A percentile compares a stretch with the other conserved stretches of the same genome.
phyloP scores from a whole-genome alignment of 2,329 filamentous ascomycete species.

The Westerdykella sp. region DNA sequence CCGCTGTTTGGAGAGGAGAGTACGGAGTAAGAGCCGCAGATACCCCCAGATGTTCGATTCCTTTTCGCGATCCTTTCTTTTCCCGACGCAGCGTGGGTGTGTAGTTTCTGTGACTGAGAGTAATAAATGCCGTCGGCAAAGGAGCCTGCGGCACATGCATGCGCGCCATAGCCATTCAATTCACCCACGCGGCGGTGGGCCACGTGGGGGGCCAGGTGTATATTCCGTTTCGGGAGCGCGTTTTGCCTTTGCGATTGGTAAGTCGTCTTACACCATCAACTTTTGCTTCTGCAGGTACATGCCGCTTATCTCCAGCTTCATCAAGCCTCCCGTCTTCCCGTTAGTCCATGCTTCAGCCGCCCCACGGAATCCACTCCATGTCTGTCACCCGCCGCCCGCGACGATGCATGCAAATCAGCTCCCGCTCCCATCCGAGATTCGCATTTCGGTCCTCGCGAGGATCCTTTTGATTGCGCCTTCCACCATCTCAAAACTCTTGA shows the following conservation, averaged over 20 bases:
- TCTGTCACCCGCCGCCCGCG: conserved; percentile 11
- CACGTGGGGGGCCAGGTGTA: conserved; percentile 3
- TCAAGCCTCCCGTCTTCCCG: conserved; percentile 16
- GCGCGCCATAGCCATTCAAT: not conserved
- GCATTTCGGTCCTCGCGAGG: conserved; percentile 5
- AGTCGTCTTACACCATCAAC: conserved; percentile 10
- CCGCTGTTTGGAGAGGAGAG: no score
- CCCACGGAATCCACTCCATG: conserved; percentile 23
- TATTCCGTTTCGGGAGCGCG: no score
- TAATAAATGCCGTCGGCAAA: no score
- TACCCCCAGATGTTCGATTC: no score
- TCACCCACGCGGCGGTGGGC: conserved; percentile 6
- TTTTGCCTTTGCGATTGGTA: no score
- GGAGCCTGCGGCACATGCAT: no score
- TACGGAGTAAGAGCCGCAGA: no score
- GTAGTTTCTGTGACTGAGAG: no score
- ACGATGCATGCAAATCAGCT: conserved; percentile 11
- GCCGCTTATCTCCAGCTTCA: conserved; percentile 15
- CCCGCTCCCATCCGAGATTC: conserved; percentile 1
- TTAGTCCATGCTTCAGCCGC: conserved; percentile 13
- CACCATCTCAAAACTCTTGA: no score
- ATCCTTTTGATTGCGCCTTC: conserved; percentile 11
- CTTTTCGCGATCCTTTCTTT: no score
- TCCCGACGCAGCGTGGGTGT: no score
- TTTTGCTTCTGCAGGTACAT: conserved; percentile 15